phyloP scores from a whole-genome alignment of 306 rosid species.

The Arachis stenosperma region DNA sequence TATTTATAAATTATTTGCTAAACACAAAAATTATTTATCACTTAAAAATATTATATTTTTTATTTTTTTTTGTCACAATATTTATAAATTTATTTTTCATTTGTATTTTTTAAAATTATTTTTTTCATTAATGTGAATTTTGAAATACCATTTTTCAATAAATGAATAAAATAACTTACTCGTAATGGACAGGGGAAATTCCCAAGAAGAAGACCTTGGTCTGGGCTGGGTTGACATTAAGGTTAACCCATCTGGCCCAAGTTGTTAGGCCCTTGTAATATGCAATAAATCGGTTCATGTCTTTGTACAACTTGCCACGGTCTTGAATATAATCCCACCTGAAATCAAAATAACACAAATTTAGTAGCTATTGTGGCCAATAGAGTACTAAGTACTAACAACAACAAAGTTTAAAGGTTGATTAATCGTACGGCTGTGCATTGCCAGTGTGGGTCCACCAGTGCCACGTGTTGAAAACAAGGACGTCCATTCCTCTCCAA shows the following conservation, averaged over 20 bases:
- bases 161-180: slow-evolving; percentile 51
- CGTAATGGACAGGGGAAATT: slow-evolving; percentile 89
- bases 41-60: too few relatives aligned
- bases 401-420: background rate
- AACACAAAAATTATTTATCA: too few relatives aligned
- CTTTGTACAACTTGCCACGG: slow-evolving; percentile 63
- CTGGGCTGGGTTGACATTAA: slow-evolving; percentile 67
- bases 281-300: slow-evolving; percentile 78
- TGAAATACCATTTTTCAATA: too few relatives aligned
- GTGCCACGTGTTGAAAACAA: slow-evolving; percentile 93
- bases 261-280: slow-evolving; percentile 89
- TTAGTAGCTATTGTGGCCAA: background rate
- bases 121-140: too few relatives aligned
- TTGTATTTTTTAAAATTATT: too few relatives aligned
- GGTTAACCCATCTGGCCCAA: slow-evolving; percentile 93
- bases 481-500: slow-evolving; percentile 86
- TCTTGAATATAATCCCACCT: slow-evolving; percentile 87
- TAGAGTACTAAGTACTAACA: background rate
- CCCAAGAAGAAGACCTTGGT: slow-evolving; percentile 94
- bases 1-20: too few relatives aligned
- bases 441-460: slow-evolving; percentile 98
- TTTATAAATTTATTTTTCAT: too few relatives aligned
- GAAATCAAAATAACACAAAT: slow-evolving; percentile 28
- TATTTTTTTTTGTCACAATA: too few relatives aligned
- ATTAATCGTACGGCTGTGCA: slow-evolving; percentile 79